Evolutionary conservation across 805 yeast species (phyloP), one percentile per base, ranked within the genome.

Genomic region (Candida odintsovae): DNA sequence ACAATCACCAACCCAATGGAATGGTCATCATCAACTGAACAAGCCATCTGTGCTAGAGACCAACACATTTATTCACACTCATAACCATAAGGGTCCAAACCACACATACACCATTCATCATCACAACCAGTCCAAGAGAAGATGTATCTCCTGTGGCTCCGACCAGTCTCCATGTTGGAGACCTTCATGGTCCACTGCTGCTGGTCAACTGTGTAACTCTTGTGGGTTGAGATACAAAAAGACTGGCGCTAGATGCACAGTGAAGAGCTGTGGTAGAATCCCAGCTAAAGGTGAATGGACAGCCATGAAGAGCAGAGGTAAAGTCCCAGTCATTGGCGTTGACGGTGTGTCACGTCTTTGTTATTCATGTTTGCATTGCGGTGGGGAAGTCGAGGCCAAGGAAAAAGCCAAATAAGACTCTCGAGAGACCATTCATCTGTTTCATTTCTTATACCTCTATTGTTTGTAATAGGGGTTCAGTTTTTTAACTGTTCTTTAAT

Each of bases 211-310:
- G 55, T 92, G 99, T 71, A 92, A 92, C 63, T 88, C 97, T 1
- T 92, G 99, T 68, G 99, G 99, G 1, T 72, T 92, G 57, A 75
- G 99, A 53, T 92, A 87, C 70, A 90, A 94, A 66, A 92, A 92
- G 69, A 90, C 97, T 0, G 86, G 88, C 23, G 95, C 96, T 3
- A 77, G 97, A 60, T 92, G 99, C 67, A 70, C 86, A 43, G 85
- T 86, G 56, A 66, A 73, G 2, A 61, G 67, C 18, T 92, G 99
- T 69, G 78, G 85, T 53, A 80, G 92, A 59, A 90, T 92, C 50
- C 99, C 99, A 5, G 95, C 97, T 19, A 90, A 92, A 67, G 92
- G 97, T 51, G 98, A 92, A 67, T 86, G 97, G 87, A 78, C 89
- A 5, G 71, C 87, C 29, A 90, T 90, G 92, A 83, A 82, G 59